Evolutionary conservation across 305 asterid species (phyloP), one percentile per base, ranked within the genome.

Genomic region (Salvia sclarea): DNA sequence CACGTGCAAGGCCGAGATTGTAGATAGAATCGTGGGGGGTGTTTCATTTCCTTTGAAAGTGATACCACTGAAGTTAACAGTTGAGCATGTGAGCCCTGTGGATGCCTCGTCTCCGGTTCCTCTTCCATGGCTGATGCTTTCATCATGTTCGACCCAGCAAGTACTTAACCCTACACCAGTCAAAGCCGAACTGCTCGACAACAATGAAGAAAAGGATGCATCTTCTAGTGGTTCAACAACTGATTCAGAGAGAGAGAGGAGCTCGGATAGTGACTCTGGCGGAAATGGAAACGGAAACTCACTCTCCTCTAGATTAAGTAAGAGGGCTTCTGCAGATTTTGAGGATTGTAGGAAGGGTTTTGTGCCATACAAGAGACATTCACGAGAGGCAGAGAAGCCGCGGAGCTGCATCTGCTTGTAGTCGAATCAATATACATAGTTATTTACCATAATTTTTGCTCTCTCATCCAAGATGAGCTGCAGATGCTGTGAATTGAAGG

Each of bases 351-450:
- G 80, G 43, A 81, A 65, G 73, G 97, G 96, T 9, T 91, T 91
- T 48, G 75, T 82, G 28, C 97, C 92, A 0, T 88, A 86, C 68
- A 88, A 86, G 74, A 80, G 95, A 64, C 81, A 83, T 67, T 35
- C 81, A 5, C 75, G n/a, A 44, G 89, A 80, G 62, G 71, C 71
- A 62, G 88, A 78, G 60, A 83, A 87, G 45, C 85, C 68, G 41
- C 76, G 77, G 33, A 61, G 79, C 12, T 86, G 83, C 24, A 82
- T 84, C 60, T 81, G 89, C 79, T 77, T 72, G 77, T 85, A 77
- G 70, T 38, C 11, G 10, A 30, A 30, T 30, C 21, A 7, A 18
- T 38, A 37, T 56, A 57, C 17, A 56, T 20, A 22, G 5, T n/a
- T 62, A 13, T 8, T 43, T 2, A 16, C 31, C 20, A 47, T 8